Evolutionary conservation across 2,329 filamentous ascomycete species (phyloP), one percentile per base, ranked within the genome.

Genomic region (Spiromastix sp.): DNA sequence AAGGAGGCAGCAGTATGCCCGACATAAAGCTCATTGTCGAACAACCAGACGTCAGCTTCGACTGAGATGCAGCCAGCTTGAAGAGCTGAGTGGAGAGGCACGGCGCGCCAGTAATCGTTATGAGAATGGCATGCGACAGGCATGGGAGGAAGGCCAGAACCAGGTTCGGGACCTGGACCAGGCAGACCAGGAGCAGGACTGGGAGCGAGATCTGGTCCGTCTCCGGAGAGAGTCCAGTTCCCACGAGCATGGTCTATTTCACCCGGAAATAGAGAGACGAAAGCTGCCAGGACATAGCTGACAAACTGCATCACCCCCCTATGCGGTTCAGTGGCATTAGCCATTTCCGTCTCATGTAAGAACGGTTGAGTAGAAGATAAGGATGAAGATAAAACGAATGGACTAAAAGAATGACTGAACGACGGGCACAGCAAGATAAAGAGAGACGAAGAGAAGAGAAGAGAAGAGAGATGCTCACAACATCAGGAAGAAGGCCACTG

Each of bases 21-120:
- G 30, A 75, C 70, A 39, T 64, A 70, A 18, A 75, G 57, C n/a
- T 73, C 67, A 3, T 67, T 46, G 26, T 63, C 55, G 37, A 69
- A 66, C 5, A 70, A 59, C 70, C 71, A 74, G 20, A 75, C 66
- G 40, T 75, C 71, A 2, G 71, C 71, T 55, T 75, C 71, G 12
- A 74, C 67, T 20, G 71, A 61, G 9, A 66, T 63, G 47, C 71
- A 74, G 28, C 71, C 71, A 16, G 62, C 68, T 38, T 63, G 56
- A 0, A 75, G 55, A 8, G 71, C 71, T n/a, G 70, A 69, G 47
- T 64, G 72, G 0, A 75, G 58, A 1, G 71, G 71, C 1, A 71
- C 59, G 2, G 56, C 58, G 6, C 70, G 67, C 70, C 69, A 74
- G 50, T 75, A 74, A 49, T 75, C 71, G 45, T 75, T 75, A 46